Evolutionary conservation across 768 basidiomycete species (phyloP).

Genomic region (Suillus discolor): DNA sequence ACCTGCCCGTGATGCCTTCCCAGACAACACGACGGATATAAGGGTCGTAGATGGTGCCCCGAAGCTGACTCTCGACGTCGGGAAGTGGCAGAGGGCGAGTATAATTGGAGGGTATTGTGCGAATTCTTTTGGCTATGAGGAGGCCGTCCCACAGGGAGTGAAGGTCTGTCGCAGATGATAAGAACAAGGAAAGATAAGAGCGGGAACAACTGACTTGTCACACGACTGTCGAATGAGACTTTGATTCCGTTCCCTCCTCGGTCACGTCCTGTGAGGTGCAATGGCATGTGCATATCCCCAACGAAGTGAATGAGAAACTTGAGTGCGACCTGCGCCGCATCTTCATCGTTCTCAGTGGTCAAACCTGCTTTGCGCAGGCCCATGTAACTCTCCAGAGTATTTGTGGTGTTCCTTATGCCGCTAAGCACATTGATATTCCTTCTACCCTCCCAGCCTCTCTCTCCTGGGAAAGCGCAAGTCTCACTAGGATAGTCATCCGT

Average conservation of each 20-base stretch:
- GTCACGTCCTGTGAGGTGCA: constrained; percentile 88
- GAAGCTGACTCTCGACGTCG: constrained; percentile 65
- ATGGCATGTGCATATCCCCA: constrained; percentile 92
- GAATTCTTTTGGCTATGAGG: constrained; percentile 82
- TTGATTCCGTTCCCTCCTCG: constrained; percentile 85
- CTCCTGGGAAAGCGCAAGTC: constrained; percentile 76
- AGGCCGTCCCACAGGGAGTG: constrained; percentile 88
- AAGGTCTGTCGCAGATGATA: constrained; percentile 49
- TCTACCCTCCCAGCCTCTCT: constrained; percentile 68
- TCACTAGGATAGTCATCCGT: constrained; percentile 76
- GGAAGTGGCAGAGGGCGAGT: constrained; percentile 67
- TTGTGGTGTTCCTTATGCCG: constrained; percentile 77
- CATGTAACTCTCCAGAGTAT: constrained; percentile 55
- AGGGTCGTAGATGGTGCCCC: constrained; percentile 83
- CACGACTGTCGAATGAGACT: constrained; percentile 71
- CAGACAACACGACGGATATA: constrained; percentile 85
- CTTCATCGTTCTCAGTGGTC: constrained; percentile 20
- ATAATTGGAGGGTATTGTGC: constrained; percentile 76
- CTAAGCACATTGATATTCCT: constrained; percentile 69
- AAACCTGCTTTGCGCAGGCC: constrained; percentile 15
- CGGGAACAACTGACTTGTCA: constrained; percentile 58
- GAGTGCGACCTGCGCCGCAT: constrained; percentile 72
- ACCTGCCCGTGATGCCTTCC: constrained; percentile 79
- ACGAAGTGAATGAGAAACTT: constrained; percentile 93
- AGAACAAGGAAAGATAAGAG: neutral